Conservation (phyloP, 352 stramenopile genomes). For the Globisporangium takayamanum region DNA sequence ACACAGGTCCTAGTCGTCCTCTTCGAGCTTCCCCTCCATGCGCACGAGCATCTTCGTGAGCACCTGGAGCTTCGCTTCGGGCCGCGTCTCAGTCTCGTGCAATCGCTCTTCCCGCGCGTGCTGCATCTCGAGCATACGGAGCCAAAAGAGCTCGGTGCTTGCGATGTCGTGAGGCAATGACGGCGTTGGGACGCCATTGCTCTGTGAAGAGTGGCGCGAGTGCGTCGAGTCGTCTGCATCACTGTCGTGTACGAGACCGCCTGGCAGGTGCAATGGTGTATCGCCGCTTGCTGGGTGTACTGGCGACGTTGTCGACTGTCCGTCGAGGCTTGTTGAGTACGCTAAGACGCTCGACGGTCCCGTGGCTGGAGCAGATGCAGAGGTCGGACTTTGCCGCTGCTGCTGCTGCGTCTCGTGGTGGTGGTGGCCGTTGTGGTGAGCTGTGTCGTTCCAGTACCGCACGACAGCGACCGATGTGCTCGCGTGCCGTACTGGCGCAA, state of each 20-base stretch:
- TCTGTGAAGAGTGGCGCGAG: neutral
- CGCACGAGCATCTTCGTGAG: slow-evolving; percentile 64
- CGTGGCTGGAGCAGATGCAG: neutral
- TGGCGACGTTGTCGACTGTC: no score
- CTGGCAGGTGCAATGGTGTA: no score
- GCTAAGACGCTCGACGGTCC: no score
- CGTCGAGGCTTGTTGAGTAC: no score
- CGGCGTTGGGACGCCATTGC: neutral
- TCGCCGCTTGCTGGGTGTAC: no score
- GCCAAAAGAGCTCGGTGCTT: slow-evolving; percentile 28
- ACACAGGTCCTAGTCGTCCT: slow-evolving; percentile 23
- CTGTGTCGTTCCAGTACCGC: neutral
- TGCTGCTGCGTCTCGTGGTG: neutral
- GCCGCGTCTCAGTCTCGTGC: slow-evolving; percentile 50
- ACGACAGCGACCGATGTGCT: slow-evolving; percentile 1
- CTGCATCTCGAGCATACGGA: slow-evolving; percentile 53
- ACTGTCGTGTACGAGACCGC: no score
- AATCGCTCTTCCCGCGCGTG: slow-evolving; percentile 49
- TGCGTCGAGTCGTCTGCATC: neutral
- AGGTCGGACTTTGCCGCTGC: neutral
- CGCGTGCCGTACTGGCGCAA: neutral
- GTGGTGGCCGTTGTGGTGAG: neutral
- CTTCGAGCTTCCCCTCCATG: slow-evolving; percentile 52
- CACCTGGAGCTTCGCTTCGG: slow-evolving; percentile 64
- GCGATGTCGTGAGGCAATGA: no score